Evolutionary conservation across 129 eudicot genomes (phyloP), one percentile per base, ranked within the genome.

Genomic region (Gnaphalium uliginosum): DNA sequence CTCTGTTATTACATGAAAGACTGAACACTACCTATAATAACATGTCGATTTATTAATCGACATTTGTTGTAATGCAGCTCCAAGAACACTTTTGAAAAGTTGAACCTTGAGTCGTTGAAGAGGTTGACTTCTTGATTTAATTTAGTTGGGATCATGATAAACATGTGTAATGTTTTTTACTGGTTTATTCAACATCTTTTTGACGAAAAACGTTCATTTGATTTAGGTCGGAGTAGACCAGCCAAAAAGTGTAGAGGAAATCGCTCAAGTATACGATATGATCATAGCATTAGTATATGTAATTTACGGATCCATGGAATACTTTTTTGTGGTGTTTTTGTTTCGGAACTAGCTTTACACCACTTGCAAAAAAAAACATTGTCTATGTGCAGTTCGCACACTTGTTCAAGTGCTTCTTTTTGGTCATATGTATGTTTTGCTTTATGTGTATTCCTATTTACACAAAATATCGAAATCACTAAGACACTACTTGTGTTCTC

Each of bases 261-360:
- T 69, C 11, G 24, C 9, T 69, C 19, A 69, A 10, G 41, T 58
- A 58, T 48, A 23, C 27, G 59, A 77, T 29, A 58, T 63, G 11
- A 66, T 50, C n/a, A 76, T 58, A 37, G 14, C 46, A 62, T 46
- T 62, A 74, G 46, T 27, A 73, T 39, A 74, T 37, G 59, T 35
- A 68, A 37, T 41, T 72, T 72, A 29, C 11, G 61, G 39, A 48
- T 69, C 41, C 62, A 69, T 46, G 60, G 2, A 25, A 43, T 41
- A 48, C 39, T 33, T 2, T 29, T 17, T 69, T 17, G 39, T 29
- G 68, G 68, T 61, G 66, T 74, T 69, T 46, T 69, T 48, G 19
- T 69, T 33, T 32, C 17, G 8, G 50, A 8, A 15, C 27, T 11
- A 14, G 50, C 25, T n/a, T 18, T 63, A 63, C 24, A 13, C 54